Base-by-base conservation (phyloP, 2,329 filamentous ascomycete species). In the Penicillium capsulatum region DNA sequence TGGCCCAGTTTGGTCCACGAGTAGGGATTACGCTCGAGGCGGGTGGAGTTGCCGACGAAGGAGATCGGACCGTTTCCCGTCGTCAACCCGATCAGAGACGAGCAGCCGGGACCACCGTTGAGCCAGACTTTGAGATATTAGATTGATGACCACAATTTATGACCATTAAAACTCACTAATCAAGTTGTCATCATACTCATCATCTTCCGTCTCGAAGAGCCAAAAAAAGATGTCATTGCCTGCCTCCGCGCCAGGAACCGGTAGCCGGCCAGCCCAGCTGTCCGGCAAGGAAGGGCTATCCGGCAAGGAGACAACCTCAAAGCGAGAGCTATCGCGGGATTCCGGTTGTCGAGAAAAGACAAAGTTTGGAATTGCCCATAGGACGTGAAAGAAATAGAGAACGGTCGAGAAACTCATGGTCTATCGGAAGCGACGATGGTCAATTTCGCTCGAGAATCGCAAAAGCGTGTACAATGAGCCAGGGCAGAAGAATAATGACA, bases 171-270 rank as follows among this genome's bases (percentile, higher is more conserved):
- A 48, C 61, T 41, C 19, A 65, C 63, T 56, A 36, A 65, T 64
- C 4, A 65, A 36, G 15, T 63, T 55, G 14, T 64, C 55, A 42
- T 63, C 51, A 11, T 63, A 58, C 7, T 31, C 31, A 6, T 33
- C 16, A 15, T 60, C 43, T 40, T 66, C 60, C 13, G 60, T 37
- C 36, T 62, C 44, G 37, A 65, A 61, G 3, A 66, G 45, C 62
- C 62, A 66, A 33, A 66, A 67, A 38, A 67, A 67, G 11, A 65
- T 43, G 8, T 55, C 42, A 31, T 63, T 64, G 11, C 57, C 61
- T 8, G 47, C 28, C 9, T 52, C 35, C 6, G 43, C 42, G 5
- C 50, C 54, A 3, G 60, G 61, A 16, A 65, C 52, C 14, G 54
- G 50, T 24, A 66, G 40, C 19, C 57, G 54, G 16, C 63, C 61